Conservation (phyloP, 2,329 filamentous ascomycete genomes). For the Fusarium sp. region DNA sequence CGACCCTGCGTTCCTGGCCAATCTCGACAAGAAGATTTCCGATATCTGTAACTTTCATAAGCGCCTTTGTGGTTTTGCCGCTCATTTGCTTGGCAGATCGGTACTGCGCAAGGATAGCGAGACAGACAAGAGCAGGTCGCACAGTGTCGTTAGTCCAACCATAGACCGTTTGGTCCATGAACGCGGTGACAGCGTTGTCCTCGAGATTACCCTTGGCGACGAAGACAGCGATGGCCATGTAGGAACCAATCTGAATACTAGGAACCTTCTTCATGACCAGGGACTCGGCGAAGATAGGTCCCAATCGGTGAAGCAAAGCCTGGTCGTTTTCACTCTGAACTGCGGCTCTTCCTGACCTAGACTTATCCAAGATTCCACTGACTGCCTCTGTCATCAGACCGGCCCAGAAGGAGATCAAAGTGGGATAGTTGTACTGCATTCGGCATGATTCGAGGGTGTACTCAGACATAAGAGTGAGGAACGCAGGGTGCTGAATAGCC, state of each 20-base stretch:
- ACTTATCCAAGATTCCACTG: conserved; percentile 82
- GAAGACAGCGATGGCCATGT: conserved; percentile 90
- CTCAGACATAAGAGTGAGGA: conserved; percentile 81
- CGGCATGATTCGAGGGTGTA: conserved; percentile 83
- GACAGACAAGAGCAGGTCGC: conserved; percentile 79
- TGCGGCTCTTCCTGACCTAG: conserved; percentile 79
- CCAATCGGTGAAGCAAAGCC: conserved; percentile 75
- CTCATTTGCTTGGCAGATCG: conserved; percentile 78
- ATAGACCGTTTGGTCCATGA: conserved; percentile 89
- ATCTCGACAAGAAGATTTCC: conserved; percentile 71
- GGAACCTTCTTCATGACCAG: conserved; percentile 81
- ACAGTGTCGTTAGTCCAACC: conserved; percentile 83
- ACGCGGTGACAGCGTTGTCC: conserved; percentile 82
- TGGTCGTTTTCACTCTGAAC: conserved; percentile 87
- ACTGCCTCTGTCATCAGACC: conserved; percentile 88
- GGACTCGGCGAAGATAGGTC: conserved; percentile 80
- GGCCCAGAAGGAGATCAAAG: conserved; percentile 90
- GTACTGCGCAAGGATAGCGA: conserved; percentile 86
- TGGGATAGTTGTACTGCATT: conserved; percentile 78
- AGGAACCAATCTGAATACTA: conserved; percentile 86
- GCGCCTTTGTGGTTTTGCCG: conserved; percentile 74
- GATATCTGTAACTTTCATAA: conserved; percentile 74
- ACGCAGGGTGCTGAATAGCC: conserved; percentile 80
- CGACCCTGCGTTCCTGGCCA: conserved; percentile 74
- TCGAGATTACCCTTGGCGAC: conserved; percentile 85